Conservation (phyloP, 2,329 filamentous ascomycete genomes). For the Talaromyces sp. region DNA sequence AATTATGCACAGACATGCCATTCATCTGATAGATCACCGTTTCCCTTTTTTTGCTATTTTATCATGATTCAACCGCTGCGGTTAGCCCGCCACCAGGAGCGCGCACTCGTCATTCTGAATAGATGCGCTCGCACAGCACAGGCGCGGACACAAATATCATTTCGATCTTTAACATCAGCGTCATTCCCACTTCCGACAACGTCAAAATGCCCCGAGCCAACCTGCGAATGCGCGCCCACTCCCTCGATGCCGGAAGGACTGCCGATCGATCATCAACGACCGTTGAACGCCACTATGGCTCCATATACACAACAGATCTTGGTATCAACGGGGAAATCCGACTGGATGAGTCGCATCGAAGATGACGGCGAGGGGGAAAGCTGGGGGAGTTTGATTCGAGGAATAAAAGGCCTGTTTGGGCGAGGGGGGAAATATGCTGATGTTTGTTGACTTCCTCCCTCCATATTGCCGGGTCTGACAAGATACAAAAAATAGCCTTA, state of each 20-base stretch:
- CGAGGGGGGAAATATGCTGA: conserved; percentile 63
- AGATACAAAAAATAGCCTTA: conserved; percentile 59
- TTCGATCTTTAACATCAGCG: conserved; percentile 2
- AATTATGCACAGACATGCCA: not conserved
- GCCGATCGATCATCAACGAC: conserved; percentile 67
- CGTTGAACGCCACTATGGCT: conserved; percentile 71
- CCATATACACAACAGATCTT: conserved; percentile 78
- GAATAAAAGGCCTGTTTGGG: conserved; percentile 65
- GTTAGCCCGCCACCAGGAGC: not conserved
- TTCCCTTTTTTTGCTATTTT: not conserved
- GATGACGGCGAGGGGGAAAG: conserved; percentile 59
- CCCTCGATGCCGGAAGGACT: conserved; percentile 66
- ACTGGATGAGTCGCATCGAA: conserved; percentile 83
- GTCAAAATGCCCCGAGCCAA: conserved; percentile 66
- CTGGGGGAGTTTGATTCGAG: conserved; percentile 52
- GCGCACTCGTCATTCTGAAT: not conserved
- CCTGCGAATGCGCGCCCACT: conserved; percentile 69
- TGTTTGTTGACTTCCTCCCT: conserved; percentile 32
- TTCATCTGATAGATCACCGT: not conserved
- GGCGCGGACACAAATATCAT: not conserved
- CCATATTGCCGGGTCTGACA: conserved; percentile 3
- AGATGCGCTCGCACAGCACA: not conserved
- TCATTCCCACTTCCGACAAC: conserved; percentile 42
- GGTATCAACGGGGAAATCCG: conserved; percentile 71
- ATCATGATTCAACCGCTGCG: not conserved